Evolutionary conservation across 257 asterid genomes (phyloP).

Genomic region (Ligustrum vulgare): DNA sequence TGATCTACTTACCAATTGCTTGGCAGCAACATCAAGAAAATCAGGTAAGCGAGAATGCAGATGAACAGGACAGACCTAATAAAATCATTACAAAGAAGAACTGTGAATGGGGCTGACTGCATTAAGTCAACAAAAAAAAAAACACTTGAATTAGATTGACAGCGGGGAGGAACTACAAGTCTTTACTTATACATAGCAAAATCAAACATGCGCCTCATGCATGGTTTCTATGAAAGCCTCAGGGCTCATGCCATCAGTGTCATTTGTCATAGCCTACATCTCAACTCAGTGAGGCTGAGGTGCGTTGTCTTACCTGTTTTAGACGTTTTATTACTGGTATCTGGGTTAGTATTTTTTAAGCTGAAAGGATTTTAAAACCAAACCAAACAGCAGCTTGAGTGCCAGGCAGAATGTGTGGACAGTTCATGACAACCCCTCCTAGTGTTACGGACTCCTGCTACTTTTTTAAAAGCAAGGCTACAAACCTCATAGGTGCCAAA

Average conservation of each 20-base stretch:
- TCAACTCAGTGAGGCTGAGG: background rate
- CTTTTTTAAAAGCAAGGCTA: too few species aligned
- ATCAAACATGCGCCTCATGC: background rate
- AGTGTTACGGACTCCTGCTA: too few species aligned
- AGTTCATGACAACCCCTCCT: too few species aligned
- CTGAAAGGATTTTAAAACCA: background rate
- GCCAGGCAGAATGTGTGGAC: too few species aligned
- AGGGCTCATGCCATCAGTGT: background rate
- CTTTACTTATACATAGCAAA: background rate
- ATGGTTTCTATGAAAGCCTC: background rate
- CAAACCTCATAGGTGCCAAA: too few species aligned
- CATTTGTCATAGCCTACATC: background rate
- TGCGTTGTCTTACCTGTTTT: background rate
- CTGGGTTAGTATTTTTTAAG: background rate
- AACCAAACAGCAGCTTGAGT: too few species aligned
- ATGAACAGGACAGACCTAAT: slow-evolving; percentile 53
- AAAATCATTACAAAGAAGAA: slow-evolving; percentile 7
- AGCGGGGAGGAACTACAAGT: background rate
- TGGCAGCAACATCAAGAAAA: slow-evolving; percentile 81
- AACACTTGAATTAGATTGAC: background rate
- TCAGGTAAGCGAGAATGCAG: slow-evolving; percentile 67
- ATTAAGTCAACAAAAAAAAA: background rate
- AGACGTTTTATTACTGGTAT: background rate
- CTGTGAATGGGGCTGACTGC: background rate
- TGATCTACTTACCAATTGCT: slow-evolving; percentile 76